Evolutionary conservation across 2,329 filamentous ascomycete genomes (phyloP), one percentile per base, ranked within the genome.

Genomic region (Colletotrichum spaethianum): DNA sequence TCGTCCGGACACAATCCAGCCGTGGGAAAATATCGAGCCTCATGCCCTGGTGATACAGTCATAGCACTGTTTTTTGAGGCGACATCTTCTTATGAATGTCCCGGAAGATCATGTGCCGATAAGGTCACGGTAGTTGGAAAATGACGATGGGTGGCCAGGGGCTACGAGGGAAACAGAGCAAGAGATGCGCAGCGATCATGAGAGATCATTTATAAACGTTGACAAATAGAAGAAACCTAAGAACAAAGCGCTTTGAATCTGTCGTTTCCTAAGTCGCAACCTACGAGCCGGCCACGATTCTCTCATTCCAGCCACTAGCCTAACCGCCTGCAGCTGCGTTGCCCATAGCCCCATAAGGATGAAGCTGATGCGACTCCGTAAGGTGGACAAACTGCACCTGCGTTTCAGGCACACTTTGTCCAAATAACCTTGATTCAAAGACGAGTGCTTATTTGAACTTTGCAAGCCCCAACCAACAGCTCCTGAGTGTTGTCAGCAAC

Each of bases 391-490:
- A 59, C 64, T 53, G 33, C 57, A 72, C 28, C 57, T 53, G 38
- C 26, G 65, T 72, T 69, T 69, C 63, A 71, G 56, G 36, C 20
- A 48, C 26, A 61, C 16, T 42, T 42, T 40, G 9, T n/a, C 18
- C 23, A 69, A 63, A 59, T 63, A 63, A 63, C 69, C 64, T 69
- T 69, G 64, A 63, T 63, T 72, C 36, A n/a, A 59, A 33, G 55
- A 46, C 20, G 26, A 50, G 63, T 67, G 63, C 63, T 71, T 67
- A 44, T 67, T 71, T 71, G 36, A 50, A 62, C 56, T 67, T 67
- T 40, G 40, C 50, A 36, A 60, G 40, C 48, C 55, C 40, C 40
- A 33, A 50, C 55, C 48, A 56, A 28, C 38, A 23, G 26, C 23
- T 36, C 36, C 26, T 18, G 20, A 50, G 33, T 18, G 20, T 2